Base-by-base conservation (phyloP, 208 protist species). In the Trypanosoma theileri region DNA sequence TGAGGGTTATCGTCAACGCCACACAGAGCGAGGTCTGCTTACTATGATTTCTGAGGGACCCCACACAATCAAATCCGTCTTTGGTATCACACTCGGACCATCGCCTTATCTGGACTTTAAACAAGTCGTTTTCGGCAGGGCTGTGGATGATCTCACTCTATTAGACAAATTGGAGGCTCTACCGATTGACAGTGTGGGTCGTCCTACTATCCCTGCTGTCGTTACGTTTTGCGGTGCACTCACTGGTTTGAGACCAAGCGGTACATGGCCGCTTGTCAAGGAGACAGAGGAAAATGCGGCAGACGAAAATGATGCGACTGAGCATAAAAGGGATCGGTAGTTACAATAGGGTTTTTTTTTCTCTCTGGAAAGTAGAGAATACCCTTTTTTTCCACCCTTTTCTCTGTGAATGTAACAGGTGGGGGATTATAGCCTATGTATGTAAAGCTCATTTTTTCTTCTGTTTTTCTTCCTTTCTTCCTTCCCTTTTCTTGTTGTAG, bases 111-210 rank as follows among this genome's bases (percentile, higher is more conserved):
- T 95, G 6, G 96, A 98, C 65, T 94, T 89, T 66, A 95, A 94
- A 58, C 97, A 99, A 68, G 92, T 97, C 22, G 96, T 98, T 12
- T 98, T 99, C 71, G 97, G 97, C 17, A 72, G 86, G n/a, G 91
- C 98, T 35, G 74, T 92, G 35, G 83, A 96, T 42, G 91, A 93
- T 40, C 55, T 89, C 40, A 56, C 65, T 22, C 46, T 92, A 24
- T 62, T 96, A 57, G 88, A 92, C 12, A 89, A 87, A 72, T 40
- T 96, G 21, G 87, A 93, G 70, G 66, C 69, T 2, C 68, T 96
- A 50, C 80, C 90, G 8, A 63, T 88, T 44, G 82, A 92, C 68
- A 68, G 63, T 21, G 79, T 86, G 7, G 87, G 87, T 17, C 66
- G 71, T 8, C 87, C 88, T 12, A 56, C 91, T 26, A 70, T 75